Base-by-base conservation (phyloP, 1,284 basidiomycete species). In the Pseudozyma tsukubaensis region DNA sequence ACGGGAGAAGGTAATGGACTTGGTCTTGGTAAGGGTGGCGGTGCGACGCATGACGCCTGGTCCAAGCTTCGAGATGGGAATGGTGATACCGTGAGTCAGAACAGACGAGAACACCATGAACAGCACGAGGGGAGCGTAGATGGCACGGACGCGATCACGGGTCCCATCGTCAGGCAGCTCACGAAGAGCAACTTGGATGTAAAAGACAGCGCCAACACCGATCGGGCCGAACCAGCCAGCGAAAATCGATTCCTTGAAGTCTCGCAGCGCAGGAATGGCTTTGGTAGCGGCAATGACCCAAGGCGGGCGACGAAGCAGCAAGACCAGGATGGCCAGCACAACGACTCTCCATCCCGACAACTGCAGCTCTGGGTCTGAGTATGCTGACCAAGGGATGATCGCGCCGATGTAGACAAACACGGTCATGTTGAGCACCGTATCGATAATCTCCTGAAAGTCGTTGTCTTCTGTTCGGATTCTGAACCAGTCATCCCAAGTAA, bases 391-490 rank as follows among this genome's bases (percentile, higher is more conserved):
- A 9, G 80, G 81, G 12, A 85, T 82, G 50, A 86, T 85, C 44
- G 82, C 85, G 65, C 80, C 86, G 36, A 86, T 84, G 71, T 86
- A 86, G 63, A 86, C 85, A 57, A 86, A 87, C 8, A 82, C 80
- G 16, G 77, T 86, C 36, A 84, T 84, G 80, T 87, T 88, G 50
- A 89, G 83, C 0, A 89, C 81, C 42, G 85, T 84, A 69, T 89
- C 88, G 65, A 89, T 87, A 40, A 88, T 87, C 54, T 88, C 88
- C 71, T 89, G 88, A 69, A 88, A 87, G 4, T 86, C 84, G 53
- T 86, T 85, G 45, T 88, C 87, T 65, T 88, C 87, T 4, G 86
- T 87, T 53, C 87, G 82, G 32, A 86, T 77, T 2, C 88, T 82
- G 81, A 87, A 88, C 69, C 81, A 84, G 64, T 86, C 86, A 40